Percentiles rank a stretch among this genome's conserved stretches.
phyloP scores from a whole-genome alignment of 2,329 filamentous ascomycete genomes.

The Epichloe gansuensis region DNA sequence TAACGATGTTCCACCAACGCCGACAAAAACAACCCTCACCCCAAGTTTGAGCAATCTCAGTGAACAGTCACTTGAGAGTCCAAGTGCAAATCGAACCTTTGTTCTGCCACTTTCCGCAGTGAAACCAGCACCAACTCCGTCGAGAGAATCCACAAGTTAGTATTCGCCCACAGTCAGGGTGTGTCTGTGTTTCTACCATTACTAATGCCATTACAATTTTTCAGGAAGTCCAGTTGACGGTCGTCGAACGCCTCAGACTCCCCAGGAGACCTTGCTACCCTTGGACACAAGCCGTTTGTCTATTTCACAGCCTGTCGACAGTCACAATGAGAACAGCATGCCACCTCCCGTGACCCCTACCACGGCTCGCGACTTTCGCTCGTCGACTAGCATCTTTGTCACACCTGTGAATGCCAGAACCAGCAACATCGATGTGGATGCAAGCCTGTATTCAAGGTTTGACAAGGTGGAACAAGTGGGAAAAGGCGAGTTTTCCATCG shows the following conservation, averaged over 20 bases:
- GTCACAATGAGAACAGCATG: slow-evolving; percentile 21
- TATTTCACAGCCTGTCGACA: slow-evolving; percentile 50
- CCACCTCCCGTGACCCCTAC: slow-evolving; percentile 70
- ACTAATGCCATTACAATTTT: not conserved
- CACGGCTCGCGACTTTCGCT: slow-evolving; percentile 35
- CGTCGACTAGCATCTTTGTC: slow-evolving; percentile 44
- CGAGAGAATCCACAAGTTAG: slow-evolving; percentile 33
- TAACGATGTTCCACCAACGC: slow-evolving; percentile 77
- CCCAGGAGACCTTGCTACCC: slow-evolving; percentile 59
- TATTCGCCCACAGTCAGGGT: slow-evolving; percentile 10
- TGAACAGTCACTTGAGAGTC: slow-evolving; percentile 31
- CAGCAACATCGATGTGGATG: slow-evolving; percentile 59
- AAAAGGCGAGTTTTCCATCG: slow-evolving; percentile 83
- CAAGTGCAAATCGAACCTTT: slow-evolving; percentile 33
- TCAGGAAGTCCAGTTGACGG: slow-evolving; percentile 49
- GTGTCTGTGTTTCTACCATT: slow-evolving; percentile 12
- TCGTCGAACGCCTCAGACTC: slow-evolving; percentile 61
- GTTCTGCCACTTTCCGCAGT: slow-evolving; percentile 29
- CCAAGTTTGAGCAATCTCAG: slow-evolving; percentile 28
- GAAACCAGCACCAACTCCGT: slow-evolving; percentile 13
- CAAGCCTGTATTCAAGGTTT: slow-evolving; percentile 61
- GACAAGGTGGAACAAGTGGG: slow-evolving; percentile 69
- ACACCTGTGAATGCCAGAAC: slow-evolving; percentile 57
- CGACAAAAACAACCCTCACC: slow-evolving; percentile 57
- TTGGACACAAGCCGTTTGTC: slow-evolving; percentile 74